Evolutionary conservation across 305 asterid species (phyloP).

Genomic region (Euphrasia arctica): DNA sequence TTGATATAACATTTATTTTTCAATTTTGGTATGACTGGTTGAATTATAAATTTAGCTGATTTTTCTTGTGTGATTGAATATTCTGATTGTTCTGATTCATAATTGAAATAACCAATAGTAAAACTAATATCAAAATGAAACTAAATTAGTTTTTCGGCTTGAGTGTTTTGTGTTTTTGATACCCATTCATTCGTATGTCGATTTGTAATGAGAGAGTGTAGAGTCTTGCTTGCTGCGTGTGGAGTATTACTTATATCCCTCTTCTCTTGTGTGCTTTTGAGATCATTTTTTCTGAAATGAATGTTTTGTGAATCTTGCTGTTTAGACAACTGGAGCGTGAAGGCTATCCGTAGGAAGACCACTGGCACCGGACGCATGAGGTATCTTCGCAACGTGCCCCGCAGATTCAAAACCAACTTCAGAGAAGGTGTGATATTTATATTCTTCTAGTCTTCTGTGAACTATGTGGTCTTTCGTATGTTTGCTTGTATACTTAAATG

Average conservation of each 20-base stretch:
- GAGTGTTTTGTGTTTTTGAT: no score
- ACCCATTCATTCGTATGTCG: no score
- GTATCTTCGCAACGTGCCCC: conserved; percentile 86
- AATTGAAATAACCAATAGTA: no score
- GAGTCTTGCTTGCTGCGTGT: no score
- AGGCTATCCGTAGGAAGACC: conserved; percentile 94
- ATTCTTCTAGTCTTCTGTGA: neutral
- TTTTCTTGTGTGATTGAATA: neutral
- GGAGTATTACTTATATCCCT: no score
- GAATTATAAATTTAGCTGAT: neutral
- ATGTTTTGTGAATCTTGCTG: neutral
- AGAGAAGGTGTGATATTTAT: conserved; percentile 55
- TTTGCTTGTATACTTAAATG: neutral
- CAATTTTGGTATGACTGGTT: neutral
- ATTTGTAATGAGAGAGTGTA: no score
- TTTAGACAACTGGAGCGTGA: conserved; percentile 92
- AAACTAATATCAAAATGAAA: no score
- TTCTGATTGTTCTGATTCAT: neutral
- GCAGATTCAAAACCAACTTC: conserved; percentile 90
- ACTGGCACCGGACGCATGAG: conserved; percentile 98
- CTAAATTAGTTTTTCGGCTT: no score
- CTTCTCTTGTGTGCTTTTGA: no score
- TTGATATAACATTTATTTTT: neutral
- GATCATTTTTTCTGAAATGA: neutral
- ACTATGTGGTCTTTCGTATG: neutral